phyloP scores from a whole-genome alignment of 345 rosid genomes.

The Melaleuca quinquenervia region DNA sequence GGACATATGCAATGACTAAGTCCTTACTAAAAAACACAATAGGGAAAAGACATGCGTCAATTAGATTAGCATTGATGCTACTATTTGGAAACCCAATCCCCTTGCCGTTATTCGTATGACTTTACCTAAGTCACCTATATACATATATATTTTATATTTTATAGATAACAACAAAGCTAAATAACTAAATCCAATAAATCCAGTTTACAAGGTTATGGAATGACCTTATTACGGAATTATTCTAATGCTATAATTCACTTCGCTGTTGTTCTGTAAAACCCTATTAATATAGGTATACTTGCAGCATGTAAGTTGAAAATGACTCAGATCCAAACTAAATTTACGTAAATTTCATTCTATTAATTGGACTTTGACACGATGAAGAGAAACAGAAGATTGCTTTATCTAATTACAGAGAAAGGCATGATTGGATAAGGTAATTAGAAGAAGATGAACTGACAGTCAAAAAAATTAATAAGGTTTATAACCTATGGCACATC shows the following conservation, averaged over 20 bases:
- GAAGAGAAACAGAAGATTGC: no score
- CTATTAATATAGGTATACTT: background rate
- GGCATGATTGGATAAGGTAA: no score
- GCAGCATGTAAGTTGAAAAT: no score
- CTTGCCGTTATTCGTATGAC: rapidly evolving
- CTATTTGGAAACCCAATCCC: background rate
- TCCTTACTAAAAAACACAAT: background rate
- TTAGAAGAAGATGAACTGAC: background rate
- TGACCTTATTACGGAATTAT: background rate
- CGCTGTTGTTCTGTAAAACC: background rate
- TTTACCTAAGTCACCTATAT: background rate
- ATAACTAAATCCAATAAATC: background rate
- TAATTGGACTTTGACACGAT: background rate
- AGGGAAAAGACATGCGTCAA: background rate
- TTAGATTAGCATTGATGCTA: background rate
- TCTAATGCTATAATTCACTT: background rate
- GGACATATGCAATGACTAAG: background rate
- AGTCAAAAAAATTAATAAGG: no score
- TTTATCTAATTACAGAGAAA: no score
- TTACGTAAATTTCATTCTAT: no score
- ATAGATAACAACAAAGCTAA: no score
- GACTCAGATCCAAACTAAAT: no score
- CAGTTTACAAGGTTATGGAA: background rate
- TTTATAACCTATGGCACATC: no score
- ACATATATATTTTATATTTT: background rate